Evolutionary conservation across 306 rosid species (phyloP), one percentile per base, ranked within the genome.

Genomic region (Vicia faba): DNA sequence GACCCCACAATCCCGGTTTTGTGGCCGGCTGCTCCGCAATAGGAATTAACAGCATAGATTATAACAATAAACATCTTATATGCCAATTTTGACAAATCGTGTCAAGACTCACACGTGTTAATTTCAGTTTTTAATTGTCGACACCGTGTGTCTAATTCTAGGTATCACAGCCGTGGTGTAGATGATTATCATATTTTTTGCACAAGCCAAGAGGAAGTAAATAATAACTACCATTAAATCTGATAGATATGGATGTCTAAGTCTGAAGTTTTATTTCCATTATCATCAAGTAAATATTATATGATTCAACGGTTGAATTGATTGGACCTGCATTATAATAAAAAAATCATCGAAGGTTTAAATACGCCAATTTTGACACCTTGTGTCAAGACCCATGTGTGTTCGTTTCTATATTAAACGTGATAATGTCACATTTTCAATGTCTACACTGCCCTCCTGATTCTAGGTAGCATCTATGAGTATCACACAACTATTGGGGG

Each of bases 381-480:
- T 39, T 28, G 33, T 39, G 35, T 19, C 7, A 40, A 61, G 65
- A 38, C 8, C 12, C 16, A 0, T 38, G 15, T 33, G 44, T 10
- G 14, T 11, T 31, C 5, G 7, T 61, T 23, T 40, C 35, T 8
- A 20, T 16, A 40, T 61, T 12, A 39, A 18, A 61, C 4, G 50
- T 20, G 19, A 11, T 61, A 36, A 38, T 18, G 33, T 61, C 66
- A 61, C 49, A 61, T 61, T 61, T 61, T 61, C 18, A 61, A 15
- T 38, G 66, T 61, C 12, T 61, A 61, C 18, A 12, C 7, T 6
- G 0, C 3, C 1, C 8, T 19, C 12, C 29, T 23, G 20, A 6
- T 20, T 61, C 35, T 61, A 39, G 67, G 67, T 61, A 20, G 50
- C 12, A 39, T 39, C 19, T 19, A 61, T 18, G 66, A 61, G 67